A percentile compares a stretch with the other conserved stretches of the same genome.
Evolutionary conservation across 129 eudicot species (phyloP).

Genomic region (Flaveria robusta): DNA sequence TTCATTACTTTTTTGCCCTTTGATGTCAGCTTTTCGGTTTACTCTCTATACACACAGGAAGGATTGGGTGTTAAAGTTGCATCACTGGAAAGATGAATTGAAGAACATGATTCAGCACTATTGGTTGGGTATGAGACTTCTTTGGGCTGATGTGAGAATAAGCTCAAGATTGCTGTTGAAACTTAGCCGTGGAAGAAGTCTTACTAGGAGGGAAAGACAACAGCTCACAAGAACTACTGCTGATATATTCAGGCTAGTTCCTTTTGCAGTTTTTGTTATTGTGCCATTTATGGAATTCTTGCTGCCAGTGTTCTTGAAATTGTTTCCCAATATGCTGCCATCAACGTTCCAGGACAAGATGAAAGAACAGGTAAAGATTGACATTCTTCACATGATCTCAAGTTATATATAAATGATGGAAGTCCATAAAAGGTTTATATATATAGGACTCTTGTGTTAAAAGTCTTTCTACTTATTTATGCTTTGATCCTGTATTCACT

Average conservation of each 20-base stretch:
- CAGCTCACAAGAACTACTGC: slow-evolving; percentile 98
- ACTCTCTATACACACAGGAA: slow-evolving; percentile 46
- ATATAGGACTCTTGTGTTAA: neutral
- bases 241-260: slow-evolving; percentile 94
- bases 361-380: slow-evolving; percentile 82
- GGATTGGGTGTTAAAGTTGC: slow-evolving; percentile 83
- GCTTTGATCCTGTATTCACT: neutral
- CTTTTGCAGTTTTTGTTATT: slow-evolving; percentile 91
- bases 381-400: neutral
- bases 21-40: neutral
- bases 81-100: slow-evolving; percentile 92
- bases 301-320: slow-evolving; percentile 89
- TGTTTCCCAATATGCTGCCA: slow-evolving; percentile 98
- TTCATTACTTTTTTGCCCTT: neutral
- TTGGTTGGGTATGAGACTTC: slow-evolving; percentile 89
- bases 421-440: neutral
- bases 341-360: slow-evolving; percentile 99
- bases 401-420: neutral
- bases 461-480: neutral
- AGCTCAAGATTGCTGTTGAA: slow-evolving; percentile 76
- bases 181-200: slow-evolving; percentile 88
- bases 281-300: slow-evolving; percentile 99
- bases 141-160: slow-evolving; percentile 89
- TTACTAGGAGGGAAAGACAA: slow-evolving; percentile 95
- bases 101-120: slow-evolving; percentile 55